Conservation (phyloP, 192 early-diverging fungal species). For the Podila horticola region DNA sequence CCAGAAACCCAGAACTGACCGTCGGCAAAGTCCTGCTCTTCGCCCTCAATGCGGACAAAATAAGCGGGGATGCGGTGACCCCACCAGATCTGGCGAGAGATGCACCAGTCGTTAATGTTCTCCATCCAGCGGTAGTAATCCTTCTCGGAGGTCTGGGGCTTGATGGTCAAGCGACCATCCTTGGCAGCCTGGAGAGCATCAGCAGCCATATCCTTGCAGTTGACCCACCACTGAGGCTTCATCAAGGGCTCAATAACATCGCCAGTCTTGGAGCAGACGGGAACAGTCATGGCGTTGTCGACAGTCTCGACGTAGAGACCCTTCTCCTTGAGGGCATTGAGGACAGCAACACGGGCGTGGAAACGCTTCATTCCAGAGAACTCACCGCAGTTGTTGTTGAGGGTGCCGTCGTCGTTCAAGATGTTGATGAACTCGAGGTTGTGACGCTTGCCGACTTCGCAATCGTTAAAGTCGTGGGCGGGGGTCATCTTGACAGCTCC, state of each 20-base stretch:
- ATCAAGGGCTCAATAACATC: conserved; percentile 98
- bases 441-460: conserved; percentile 94
- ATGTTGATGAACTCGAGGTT: conserved; percentile 96
- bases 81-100: conserved; percentile 99
- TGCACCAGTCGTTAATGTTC: conserved; percentile 98
- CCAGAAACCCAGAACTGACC: conserved; percentile 90
- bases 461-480: conserved; percentile 98
- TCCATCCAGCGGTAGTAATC: conserved; percentile 98
- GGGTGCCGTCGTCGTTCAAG: conserved; percentile 95
- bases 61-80: conserved; percentile 97
- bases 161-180: conserved; percentile 84
- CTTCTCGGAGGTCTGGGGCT: conserved; percentile 84
- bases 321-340: conserved; percentile 88
- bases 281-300: conserved; percentile 95
- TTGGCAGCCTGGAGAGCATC: conserved; percentile 82
- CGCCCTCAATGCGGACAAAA: conserved; percentile 85
- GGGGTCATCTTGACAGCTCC: conserved; percentile 99
- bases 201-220: conserved; percentile 87
- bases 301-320: conserved; percentile 87
- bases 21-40: conserved; percentile 65
- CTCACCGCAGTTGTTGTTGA: conserved; percentile 90
- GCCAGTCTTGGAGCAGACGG: conserved; percentile 87
- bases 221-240: conserved; percentile 99
- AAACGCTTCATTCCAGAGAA: conserved; percentile 94
- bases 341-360: conserved; percentile 89